Conservation (phyloP, 2,329 filamentous ascomycete species). For the Ophiostoma sp. region DNA sequence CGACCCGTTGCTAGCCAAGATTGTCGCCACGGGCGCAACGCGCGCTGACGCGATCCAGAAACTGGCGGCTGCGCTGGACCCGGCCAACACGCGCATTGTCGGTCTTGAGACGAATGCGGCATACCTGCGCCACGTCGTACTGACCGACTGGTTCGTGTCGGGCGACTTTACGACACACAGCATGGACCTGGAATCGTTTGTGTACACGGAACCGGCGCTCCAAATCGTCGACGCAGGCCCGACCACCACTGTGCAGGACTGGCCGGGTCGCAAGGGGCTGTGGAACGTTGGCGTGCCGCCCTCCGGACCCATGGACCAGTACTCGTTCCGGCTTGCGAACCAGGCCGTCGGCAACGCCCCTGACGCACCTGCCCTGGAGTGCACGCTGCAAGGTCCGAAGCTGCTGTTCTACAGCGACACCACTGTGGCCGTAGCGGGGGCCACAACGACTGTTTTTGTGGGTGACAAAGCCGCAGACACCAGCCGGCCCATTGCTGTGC, state of each 20-base stretch:
- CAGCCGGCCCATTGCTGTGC: not conserved
- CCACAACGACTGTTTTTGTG: slow-evolving; percentile 46
- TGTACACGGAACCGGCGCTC: slow-evolving; percentile 45
- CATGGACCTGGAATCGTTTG: slow-evolving; percentile 40
- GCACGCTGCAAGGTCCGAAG: slow-evolving; percentile 55
- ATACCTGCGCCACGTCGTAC: slow-evolving; percentile 48
- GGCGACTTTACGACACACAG: slow-evolving; percentile 55
- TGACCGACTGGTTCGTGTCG: slow-evolving; percentile 39
- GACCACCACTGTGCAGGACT: slow-evolving; percentile 36
- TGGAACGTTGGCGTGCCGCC: slow-evolving; percentile 52
- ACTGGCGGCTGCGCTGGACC: slow-evolving; percentile 35
- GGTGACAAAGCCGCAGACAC: slow-evolving; percentile 36
- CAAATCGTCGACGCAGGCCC: slow-evolving; percentile 34
- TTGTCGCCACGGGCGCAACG: slow-evolving; percentile 48
- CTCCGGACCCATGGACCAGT: slow-evolving; percentile 55
- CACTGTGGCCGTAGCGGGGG: slow-evolving; percentile 52
- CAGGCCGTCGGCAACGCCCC: slow-evolving; percentile 52
- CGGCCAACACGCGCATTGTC: slow-evolving; percentile 22
- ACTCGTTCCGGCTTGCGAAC: slow-evolving; percentile 55
- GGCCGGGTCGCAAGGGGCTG: slow-evolving; percentile 50
- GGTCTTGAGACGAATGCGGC: slow-evolving; percentile 54
- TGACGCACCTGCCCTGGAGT: slow-evolving; percentile 51
- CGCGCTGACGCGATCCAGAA: slow-evolving; percentile 36
- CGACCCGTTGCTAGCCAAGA: slow-evolving; percentile 53
- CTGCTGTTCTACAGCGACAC: slow-evolving; percentile 50